Evolutionary conservation across 371 early-diverging fungal genomes (phyloP).

Genomic region (Mortierella polycephala): DNA sequence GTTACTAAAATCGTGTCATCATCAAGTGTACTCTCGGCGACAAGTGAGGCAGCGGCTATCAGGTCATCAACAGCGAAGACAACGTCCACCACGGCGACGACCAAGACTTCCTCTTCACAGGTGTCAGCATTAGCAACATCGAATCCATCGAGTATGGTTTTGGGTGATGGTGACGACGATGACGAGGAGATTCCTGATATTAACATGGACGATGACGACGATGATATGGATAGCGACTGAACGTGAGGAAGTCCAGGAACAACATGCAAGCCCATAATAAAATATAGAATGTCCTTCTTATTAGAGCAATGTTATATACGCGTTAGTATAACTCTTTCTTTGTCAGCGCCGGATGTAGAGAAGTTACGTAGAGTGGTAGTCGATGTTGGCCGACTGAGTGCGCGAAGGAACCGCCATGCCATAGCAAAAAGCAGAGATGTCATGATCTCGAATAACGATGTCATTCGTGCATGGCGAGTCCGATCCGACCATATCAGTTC

Average conservation of each 20-base stretch:
- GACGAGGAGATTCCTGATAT: constrained; percentile 40
- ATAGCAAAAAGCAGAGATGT: too few relatives aligned
- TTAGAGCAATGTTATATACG: background rate
- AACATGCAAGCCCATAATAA: background rate
- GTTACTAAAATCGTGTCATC: constrained; percentile 4
- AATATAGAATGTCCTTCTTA: background rate
- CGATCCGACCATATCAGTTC: too few relatives aligned
- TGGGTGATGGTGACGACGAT: constrained; percentile 26
- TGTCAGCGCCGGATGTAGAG: too few relatives aligned
- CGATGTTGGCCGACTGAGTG: too few relatives aligned
- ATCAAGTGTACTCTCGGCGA: background rate
- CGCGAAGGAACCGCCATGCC: too few relatives aligned
- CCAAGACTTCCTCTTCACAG: background rate
- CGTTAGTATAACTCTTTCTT: too few relatives aligned
- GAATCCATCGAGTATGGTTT: background rate
- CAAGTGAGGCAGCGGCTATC: background rate
- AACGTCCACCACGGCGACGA: constrained; percentile 4
- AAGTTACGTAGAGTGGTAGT: too few relatives aligned
- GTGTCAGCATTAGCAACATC: background rate
- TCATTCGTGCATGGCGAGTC: too few relatives aligned
- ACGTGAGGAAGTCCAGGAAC: background rate
- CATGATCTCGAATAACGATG: too few relatives aligned
- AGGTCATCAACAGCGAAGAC: constrained; percentile 5
- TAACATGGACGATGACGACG: constrained; percentile 48
- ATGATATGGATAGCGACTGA: constrained; percentile 47